These are phyloP conservation scores for Sporothrix protearum DNA, from an alignment of 2,329 filamentous ascomycete species.

Conservation along the genomic window DNA sequence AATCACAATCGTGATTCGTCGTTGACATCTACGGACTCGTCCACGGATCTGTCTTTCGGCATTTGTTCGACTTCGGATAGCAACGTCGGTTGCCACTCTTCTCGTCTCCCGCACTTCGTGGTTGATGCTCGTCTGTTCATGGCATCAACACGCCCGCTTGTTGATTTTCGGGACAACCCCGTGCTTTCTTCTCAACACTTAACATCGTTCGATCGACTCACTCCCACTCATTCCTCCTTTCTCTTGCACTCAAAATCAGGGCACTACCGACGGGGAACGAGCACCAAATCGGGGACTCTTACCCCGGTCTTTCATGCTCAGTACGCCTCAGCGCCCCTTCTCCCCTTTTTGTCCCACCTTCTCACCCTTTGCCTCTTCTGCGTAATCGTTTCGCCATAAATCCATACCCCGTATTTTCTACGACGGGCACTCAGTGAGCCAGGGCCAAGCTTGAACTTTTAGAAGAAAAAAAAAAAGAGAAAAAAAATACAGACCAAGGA, in stretches of 20 bases:
- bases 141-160: not conserved
- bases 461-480: too few relatives aligned
- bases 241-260: not conserved
- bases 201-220: slow-evolving; percentile 1
- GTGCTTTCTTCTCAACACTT: not conserved
- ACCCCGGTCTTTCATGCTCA: not conserved
- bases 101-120: not conserved
- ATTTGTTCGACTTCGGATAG: not conserved
- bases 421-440: not conserved
- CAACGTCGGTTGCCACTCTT: not conserved
- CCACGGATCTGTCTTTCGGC: not conserved
- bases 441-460: too few relatives aligned
- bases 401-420: not conserved
- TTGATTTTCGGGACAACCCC: not conserved
- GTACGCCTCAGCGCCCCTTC: not conserved
- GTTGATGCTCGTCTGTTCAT: not conserved
- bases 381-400: not conserved
- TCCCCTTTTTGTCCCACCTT: not conserved
- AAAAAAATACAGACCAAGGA: too few relatives aligned
- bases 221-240: not conserved
- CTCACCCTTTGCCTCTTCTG: not conserved
- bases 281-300: not conserved
- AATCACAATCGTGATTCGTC: not conserved
- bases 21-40: not conserved
- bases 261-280: not conserved